Conservation (phyloP, 1,284 basidiomycete species). For the Xerocomus amazonicus region DNA sequence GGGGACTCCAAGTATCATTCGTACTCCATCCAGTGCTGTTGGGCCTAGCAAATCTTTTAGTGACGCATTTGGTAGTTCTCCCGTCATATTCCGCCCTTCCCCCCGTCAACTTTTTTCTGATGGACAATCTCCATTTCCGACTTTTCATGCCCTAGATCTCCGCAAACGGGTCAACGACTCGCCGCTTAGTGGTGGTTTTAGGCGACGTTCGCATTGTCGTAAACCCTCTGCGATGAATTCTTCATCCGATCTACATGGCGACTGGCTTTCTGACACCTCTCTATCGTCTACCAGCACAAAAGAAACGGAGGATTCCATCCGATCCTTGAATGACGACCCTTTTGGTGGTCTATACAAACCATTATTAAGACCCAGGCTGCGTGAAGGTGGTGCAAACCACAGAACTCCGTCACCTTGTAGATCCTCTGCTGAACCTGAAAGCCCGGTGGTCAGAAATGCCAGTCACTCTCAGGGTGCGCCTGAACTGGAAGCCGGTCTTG, state of each 20-base stretch:
- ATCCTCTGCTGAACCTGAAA: slow-evolving; percentile 46
- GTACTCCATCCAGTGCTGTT: slow-evolving; percentile 27
- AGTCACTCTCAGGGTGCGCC: slow-evolving; percentile 29
- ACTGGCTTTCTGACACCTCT: slow-evolving; percentile 45
- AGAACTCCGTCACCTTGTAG: slow-evolving; percentile 31
- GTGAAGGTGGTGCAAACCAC: slow-evolving; percentile 8
- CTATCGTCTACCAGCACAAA: slow-evolving; percentile 29
- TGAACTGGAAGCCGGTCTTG: slow-evolving; percentile 31
- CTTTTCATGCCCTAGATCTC: slow-evolving; percentile 26
- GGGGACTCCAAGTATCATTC: slow-evolving; percentile 28
- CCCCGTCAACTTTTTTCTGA: slow-evolving; percentile 39
- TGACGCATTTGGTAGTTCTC: slow-evolving; percentile 33
- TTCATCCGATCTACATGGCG: slow-evolving; percentile 37
- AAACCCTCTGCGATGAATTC: slow-evolving; percentile 39
- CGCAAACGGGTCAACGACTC: slow-evolving; percentile 36
- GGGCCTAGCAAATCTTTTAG: slow-evolving; percentile 28
- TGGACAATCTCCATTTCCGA: slow-evolving; percentile 30
- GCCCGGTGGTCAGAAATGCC: slow-evolving; percentile 54
- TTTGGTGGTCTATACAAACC: slow-evolving; percentile 33
- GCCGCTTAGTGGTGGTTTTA: slow-evolving; percentile 27
- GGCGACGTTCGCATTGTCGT: slow-evolving; percentile 29
- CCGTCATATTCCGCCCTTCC: slow-evolving; percentile 36
- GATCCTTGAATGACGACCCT: slow-evolving; percentile 33
- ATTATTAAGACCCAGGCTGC: slow-evolving; percentile 15
- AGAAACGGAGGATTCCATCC: slow-evolving; percentile 19